Percentiles rank a stretch among this genome's conserved stretches.
Evolutionary conservation across 345 rosid genomes (phyloP).

Genomic region (Punica granatum): DNA sequence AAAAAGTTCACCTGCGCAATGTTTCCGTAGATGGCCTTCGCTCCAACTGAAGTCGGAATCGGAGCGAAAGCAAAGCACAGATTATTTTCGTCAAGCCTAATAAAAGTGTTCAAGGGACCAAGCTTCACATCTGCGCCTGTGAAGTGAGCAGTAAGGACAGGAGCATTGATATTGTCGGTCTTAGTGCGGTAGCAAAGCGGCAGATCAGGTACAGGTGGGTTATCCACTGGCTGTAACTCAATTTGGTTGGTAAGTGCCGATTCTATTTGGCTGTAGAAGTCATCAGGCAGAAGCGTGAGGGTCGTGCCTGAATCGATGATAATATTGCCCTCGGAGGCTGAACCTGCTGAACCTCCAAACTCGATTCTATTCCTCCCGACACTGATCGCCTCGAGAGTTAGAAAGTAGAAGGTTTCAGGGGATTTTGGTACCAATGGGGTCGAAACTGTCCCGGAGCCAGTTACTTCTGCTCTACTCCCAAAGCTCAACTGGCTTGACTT

Average conservation of each 20-base stretch:
- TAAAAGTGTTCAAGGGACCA: background rate
- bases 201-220: background rate
- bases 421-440: constrained; percentile 29
- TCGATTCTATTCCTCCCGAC: constrained; percentile 5
- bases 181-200: background rate
- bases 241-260: background rate
- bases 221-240: background rate
- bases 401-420: constrained; percentile 33
- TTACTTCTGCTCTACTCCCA: constrained; percentile 14
- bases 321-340: background rate
- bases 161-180: background rate
- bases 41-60: background rate
- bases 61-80: background rate
- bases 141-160: background rate
- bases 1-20: constrained; percentile 2
- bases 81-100: background rate
- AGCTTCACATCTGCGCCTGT: constrained; percentile 3
- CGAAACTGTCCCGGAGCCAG: constrained; percentile 18
- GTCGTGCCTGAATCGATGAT: constrained; percentile 11
- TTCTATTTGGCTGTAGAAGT: background rate
- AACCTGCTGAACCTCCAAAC: background rate
- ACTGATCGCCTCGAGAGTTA: constrained; percentile 49
- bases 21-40: constrained; percentile 1
- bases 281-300: constrained; percentile 4
- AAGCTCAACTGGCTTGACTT: constrained; percentile 24